phyloP scores from a whole-genome alignment of 805 yeast species.

The Spathaspora hagerdaliae region DNA sequence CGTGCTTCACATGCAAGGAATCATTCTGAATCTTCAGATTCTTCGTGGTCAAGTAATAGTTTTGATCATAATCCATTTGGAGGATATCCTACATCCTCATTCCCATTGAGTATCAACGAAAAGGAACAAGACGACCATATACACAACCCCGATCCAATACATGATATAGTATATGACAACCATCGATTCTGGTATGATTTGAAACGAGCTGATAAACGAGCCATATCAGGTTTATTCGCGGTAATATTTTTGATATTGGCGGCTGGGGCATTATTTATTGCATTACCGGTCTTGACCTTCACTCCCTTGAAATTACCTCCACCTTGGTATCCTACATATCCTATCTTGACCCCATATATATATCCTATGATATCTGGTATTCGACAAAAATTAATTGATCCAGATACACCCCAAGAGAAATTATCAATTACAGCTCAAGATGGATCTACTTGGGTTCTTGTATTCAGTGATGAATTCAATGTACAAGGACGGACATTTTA shows the following conservation, averaged over 20 bases:
- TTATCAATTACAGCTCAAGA: conserved; percentile 15
- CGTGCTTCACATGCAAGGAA: not conserved
- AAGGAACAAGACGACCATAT: conserved; percentile 92
- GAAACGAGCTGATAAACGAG: conserved; percentile 60
- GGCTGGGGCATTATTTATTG: conserved; percentile 63
- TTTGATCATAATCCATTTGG: conserved; percentile 84
- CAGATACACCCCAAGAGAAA: conserved; percentile 37
- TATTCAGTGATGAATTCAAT: conserved; percentile 40
- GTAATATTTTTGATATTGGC: conserved; percentile 51
- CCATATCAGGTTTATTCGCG: conserved; percentile 59
- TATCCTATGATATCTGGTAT: conserved; percentile 36
- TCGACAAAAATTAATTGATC: conserved; percentile 33
- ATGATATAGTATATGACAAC: conserved; percentile 80
- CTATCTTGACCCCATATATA: conserved; percentile 42
- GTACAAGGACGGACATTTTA: conserved; percentile 42
- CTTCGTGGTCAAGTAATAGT: conserved; percentile 3
- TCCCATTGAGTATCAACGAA: conserved; percentile 87
- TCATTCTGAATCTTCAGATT: not conserved
- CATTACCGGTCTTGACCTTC: conserved; percentile 80
- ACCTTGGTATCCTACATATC: conserved; percentile 25
- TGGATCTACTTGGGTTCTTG: conserved; percentile 35
- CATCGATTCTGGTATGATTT: conserved; percentile 61
- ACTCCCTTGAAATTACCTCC: conserved; percentile 15
- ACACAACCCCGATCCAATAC: conserved; percentile 94
- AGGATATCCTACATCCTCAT: conserved; percentile 90